Evolutionary conservation across 1,284 basidiomycete genomes (phyloP), one percentile per base, ranked within the genome.

Genomic region (Afroboletus lepidellus): DNA sequence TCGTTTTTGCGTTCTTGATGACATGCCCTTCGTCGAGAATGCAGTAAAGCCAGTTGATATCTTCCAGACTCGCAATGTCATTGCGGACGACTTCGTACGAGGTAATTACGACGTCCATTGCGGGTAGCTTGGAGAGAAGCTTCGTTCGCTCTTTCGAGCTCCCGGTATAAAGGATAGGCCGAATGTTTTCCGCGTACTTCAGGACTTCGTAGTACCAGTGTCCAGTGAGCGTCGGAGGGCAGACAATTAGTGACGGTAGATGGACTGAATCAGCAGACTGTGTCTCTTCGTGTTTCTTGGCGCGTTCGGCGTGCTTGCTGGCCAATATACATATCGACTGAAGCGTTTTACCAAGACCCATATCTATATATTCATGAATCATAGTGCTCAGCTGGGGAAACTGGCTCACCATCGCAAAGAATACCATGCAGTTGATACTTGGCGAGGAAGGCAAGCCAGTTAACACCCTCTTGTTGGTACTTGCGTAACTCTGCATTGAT

Each of bases 201-300:
- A 87, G 78, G 54, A 99, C 90, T 73, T 99, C 97, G 71, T 98
- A 96, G 69, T 92, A 93, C 97, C 97, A 99, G 66, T 99, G 97
- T 7, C 97, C 96, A 0, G 92, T 92, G 55, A 99, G 83, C 1
- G 97, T 99, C 2, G 97, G 95, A 0, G 97, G 97, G 65, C 97
- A 99, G 51, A 99, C 77, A 57, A 99, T 95, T 41, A 99, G 79
- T 5, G 95, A 98, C 1, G 97, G 95, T 29, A 99, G 76, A 65
- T 92, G 94, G 23, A 90, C 81, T 12, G 88, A 75, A 66, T 97
- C 93, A 0, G 90, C 81, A 0, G 87, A 84, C 39, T 82, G 72
- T 5, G 86, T 90, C 55, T 81, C 76, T 62, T 84, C 77, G 70
- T 86, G 77, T 58, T 79, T 82, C 65, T 89, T 77, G 8, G 81